Base-by-base conservation (phyloP, 192 early-diverging fungal genomes). In the Backusella morwellensis region DNA sequence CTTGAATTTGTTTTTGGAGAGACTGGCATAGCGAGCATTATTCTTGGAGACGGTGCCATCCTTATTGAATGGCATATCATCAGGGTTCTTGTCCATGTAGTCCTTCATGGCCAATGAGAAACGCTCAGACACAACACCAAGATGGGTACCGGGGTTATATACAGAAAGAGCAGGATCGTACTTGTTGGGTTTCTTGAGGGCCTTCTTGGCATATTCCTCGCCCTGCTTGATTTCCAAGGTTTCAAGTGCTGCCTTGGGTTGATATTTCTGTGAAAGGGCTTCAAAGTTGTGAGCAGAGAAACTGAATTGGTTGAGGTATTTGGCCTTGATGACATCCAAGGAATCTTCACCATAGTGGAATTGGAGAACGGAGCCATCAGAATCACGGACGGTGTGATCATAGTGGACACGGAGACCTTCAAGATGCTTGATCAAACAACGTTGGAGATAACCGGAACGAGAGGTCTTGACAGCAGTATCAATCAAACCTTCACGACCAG, bases 391-490 rank as follows among this genome's bases (percentile, higher is more conserved):
- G 6, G 97, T 97, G 81, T 97, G 92, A 83, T 99, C 98, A 84
- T 99, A 99, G 79, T 96, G 92, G 0, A 99, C 97, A 59, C 85
- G 86, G 59, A 99, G 86, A 66, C 97, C 95, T 88, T 99, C 98
- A 81, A 99, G 83, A 77, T 97, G 97, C 89, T 99, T 99, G 81
- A 99, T 97, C 75, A 99, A 89, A 88, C 98, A 99, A 80, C 98
- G 94, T 84, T 99, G 98, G 75, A 99, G 85, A 81, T 99, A 99
- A 38, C 98, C 98, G 17, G 98, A 99, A 75, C 96, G 92, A 63
- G 97, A 97, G 0, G 98, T 99, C 88, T 99, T 99, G 83, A 99
- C 98, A 74, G 98, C 98, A 8, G 98, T 99, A 88, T 99, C 98
- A 73, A 99, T 99, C n/a, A 99, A 87, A 75, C 98, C 98, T 89